Evolutionary conservation across 768 basidiomycete genomes (phyloP), one percentile per base, ranked within the genome.

Genomic region (Rhodosporidiobolus sp.): DNA sequence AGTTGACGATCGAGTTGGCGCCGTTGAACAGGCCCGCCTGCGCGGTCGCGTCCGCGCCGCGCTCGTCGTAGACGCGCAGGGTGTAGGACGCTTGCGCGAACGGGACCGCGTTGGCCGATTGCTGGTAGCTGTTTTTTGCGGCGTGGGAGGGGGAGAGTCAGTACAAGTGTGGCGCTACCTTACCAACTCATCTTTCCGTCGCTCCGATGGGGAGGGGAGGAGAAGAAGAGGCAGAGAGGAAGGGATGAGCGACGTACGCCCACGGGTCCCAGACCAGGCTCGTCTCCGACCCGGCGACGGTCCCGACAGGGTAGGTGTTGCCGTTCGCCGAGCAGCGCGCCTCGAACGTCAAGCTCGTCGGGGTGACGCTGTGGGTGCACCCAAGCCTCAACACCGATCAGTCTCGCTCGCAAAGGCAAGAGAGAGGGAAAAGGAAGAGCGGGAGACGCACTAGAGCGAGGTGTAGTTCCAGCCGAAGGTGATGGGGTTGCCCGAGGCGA

Each of bases 391-490:
- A 26, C 11, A 3, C 50, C 2, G 5, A 60, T 71, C 57, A 76
- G 60, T 57, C 32, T 49, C 28, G 50, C 20, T 26, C 26, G 22
- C 16, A 38, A 46, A 14, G 38, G 61, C 3, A 19, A 49, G 45
- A 28, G 26, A 38, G 35, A 5, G 43, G 59, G 7, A n/a, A 34
- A 34, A 49, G 48, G 34, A 62, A 53, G 35, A 34, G 26, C 28
- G 28, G 60, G 14, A 46, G 57, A 56, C 75, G 79, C 79, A 76
- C 75, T 89, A 82, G 53, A 97, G 83, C 68, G 84, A 84, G 24
- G 91, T 91, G 78, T 92, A 86, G 81, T 92, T 92, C 94, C 93
- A 96, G 19, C 85, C 94, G 80, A 96, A 91, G 30, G 92, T 95
- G 79, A 96, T 87, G 70, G 84, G 82, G 74, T 91, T 85, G 61